These are phyloP conservation scores for Hirschfeldia incana DNA, from an alignment of 345 rosid genomes.

Conservation along the genomic window DNA sequence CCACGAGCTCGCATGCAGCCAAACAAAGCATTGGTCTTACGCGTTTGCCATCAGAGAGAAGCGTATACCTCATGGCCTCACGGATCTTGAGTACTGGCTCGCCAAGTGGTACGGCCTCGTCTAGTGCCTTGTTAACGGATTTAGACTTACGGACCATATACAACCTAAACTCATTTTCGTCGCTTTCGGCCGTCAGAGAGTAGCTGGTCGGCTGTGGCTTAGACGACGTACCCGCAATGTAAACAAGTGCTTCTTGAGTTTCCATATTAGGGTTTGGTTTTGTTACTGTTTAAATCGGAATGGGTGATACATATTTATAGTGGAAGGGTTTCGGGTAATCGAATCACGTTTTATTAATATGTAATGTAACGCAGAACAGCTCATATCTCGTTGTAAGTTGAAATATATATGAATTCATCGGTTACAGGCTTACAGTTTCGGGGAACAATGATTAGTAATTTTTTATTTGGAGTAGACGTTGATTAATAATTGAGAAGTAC, in stretches of 20 bases:
- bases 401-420: not conserved
- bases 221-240: not conserved
- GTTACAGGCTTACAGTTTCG: not conserved
- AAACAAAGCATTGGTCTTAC: conserved; percentile 72
- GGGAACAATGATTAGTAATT: not conserved
- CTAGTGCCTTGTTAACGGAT: conserved; percentile 63
- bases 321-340: not conserved
- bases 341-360: too few species aligned
- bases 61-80: conserved; percentile 84
- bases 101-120: conserved; percentile 52
- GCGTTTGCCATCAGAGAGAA: conserved; percentile 76
- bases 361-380: not conserved
- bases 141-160: conserved; percentile 62
- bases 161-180: conserved; percentile 49
- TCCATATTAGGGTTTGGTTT: conserved; percentile 15
- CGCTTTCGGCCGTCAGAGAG: not conserved
- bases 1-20: conserved; percentile 77
- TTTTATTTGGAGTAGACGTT: too few species aligned
- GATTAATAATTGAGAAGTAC: too few species aligned
- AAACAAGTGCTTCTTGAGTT: not conserved
- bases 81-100: conserved; percentile 65
- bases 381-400: not conserved
- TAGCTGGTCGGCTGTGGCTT: not conserved
- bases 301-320: not conserved
- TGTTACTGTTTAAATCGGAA: not conserved